Percentiles rank a stretch among this genome's conserved stretches.
Conservation (phyloP, 331 rosid genomes). For the Arachis monticola region DNA sequence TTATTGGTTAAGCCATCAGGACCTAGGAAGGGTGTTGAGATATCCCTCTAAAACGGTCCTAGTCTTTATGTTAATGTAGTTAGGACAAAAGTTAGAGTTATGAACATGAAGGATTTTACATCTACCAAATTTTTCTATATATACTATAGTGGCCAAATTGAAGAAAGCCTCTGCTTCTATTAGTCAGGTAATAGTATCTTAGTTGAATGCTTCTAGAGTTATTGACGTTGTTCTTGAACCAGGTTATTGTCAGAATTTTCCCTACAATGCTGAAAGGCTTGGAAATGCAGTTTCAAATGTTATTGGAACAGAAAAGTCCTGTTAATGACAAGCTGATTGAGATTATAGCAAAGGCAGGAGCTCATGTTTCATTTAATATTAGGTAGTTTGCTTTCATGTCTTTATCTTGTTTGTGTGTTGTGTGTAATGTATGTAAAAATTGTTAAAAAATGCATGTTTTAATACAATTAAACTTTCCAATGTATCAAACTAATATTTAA, state of each 20-base stretch:
- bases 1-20: background rate
- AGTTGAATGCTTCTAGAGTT: conserved; percentile 14
- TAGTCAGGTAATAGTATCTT: background rate
- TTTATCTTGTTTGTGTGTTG: conserved; percentile 19
- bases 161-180: conserved; percentile 24
- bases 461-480: background rate
- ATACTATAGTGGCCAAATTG: conserved; percentile 19
- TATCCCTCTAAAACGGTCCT: conserved; percentile 1
- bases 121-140: background rate
- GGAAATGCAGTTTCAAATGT: conserved; percentile 61
- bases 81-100: background rate
- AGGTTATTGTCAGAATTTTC: conserved; percentile 71
- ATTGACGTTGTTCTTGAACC: conserved; percentile 39
- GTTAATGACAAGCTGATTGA: conserved; percentile 71
- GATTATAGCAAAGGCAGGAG: conserved; percentile 70
- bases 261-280: conserved; percentile 79
- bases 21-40: conserved; percentile 11
- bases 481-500: background rate
- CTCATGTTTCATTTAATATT: conserved; percentile 61
- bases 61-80: conserved; percentile 2
- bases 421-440: conserved; percentile 10
- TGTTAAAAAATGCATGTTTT: conserved; percentile 21
- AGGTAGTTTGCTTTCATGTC: conserved; percentile 53
- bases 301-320: conserved; percentile 61
- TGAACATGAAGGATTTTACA: conserved; percentile 25